Conservation (phyloP, 768 basidiomycete species). For the Rhodotorula toruloides region DNA sequence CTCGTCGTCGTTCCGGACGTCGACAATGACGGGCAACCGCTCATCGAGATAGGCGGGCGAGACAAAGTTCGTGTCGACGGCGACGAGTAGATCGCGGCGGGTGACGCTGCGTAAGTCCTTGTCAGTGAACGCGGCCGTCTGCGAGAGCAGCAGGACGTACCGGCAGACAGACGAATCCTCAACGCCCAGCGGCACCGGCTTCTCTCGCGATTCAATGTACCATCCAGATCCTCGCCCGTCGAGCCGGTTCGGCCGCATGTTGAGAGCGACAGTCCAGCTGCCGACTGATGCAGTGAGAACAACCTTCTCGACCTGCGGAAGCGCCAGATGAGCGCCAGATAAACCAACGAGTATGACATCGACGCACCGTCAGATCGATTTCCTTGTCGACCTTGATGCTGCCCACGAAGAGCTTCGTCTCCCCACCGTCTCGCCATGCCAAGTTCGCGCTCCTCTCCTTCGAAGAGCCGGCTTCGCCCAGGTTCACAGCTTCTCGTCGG, state of each 20-base stretch:
- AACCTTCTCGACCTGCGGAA: constrained; percentile 22
- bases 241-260: background rate
- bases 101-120: constrained; percentile 38
- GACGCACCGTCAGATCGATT: constrained; percentile 54
- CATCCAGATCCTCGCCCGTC: background rate
- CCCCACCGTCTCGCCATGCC: constrained; percentile 58
- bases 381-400: constrained; percentile 56
- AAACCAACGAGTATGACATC: background rate
- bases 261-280: background rate
- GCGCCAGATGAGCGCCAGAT: background rate
- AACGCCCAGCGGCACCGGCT: constrained; percentile 16
- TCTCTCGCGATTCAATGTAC: constrained; percentile 17
- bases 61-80: constrained; percentile 57
- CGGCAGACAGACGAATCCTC: constrained; percentile 26
- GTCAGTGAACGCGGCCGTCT: background rate
- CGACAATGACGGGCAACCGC: constrained; percentile 65
- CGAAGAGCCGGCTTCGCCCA: constrained; percentile 49
- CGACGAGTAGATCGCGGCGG: constrained; percentile 59
- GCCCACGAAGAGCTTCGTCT: constrained; percentile 60
- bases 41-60: constrained; percentile 76
- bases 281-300: constrained; percentile 6
- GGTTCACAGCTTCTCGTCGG: constrained; percentile 47
- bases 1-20: constrained; percentile 67
- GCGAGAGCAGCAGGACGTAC: constrained; percentile 24
- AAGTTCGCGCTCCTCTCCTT: constrained; percentile 51